A percentile compares a stretch with the other conserved stretches of the same genome.
phyloP scores from a whole-genome alignment of 306 rosid species.

The Luffa acutangula region DNA sequence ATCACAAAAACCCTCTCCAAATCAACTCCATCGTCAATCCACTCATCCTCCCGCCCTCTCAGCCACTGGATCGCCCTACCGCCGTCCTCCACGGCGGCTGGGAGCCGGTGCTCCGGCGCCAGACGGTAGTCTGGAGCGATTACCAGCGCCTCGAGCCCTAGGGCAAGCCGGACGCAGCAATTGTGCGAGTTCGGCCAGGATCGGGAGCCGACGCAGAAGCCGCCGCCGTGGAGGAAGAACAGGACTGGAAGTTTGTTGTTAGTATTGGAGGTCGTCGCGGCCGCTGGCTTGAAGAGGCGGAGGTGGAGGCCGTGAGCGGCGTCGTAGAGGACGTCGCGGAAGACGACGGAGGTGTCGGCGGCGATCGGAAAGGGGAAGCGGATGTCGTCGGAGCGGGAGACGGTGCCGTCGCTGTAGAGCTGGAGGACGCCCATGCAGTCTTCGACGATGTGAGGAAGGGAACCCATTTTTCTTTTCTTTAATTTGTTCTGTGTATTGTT shows the following conservation, averaged over 20 bases:
- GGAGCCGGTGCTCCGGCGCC: conserved; percentile 74
- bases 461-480: conserved; percentile 33
- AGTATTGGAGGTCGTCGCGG: background rate
- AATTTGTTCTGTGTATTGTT: background rate
- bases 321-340: conserved; percentile 43
- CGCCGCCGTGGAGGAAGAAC: conserved; percentile 73
- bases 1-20: conserved; percentile 47
- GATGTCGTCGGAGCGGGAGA: conserved; percentile 43
- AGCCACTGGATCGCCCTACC: conserved; percentile 61
- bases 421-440: conserved; percentile 91
- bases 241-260: conserved; percentile 34
- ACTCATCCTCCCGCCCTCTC: conserved; percentile 44
- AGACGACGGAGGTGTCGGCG: conserved; percentile 34
- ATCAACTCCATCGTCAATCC: conserved; percentile 44
- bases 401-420: conserved; percentile 70
- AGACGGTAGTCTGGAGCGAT: conserved; percentile 64
- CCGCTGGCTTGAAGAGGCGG: conserved; percentile 55
- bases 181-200: conserved; percentile 75
- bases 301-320: conserved; percentile 39
- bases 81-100: conserved; percentile 71
- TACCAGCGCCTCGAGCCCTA: conserved; percentile 35
- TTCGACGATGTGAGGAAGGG: conserved; percentile 60
- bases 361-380: conserved; percentile 28
- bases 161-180: conserved; percentile 57
- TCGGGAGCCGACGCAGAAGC: conserved; percentile 80